phyloP scores from a whole-genome alignment of 345 rosid genomes.

The Salix suchowensis region DNA sequence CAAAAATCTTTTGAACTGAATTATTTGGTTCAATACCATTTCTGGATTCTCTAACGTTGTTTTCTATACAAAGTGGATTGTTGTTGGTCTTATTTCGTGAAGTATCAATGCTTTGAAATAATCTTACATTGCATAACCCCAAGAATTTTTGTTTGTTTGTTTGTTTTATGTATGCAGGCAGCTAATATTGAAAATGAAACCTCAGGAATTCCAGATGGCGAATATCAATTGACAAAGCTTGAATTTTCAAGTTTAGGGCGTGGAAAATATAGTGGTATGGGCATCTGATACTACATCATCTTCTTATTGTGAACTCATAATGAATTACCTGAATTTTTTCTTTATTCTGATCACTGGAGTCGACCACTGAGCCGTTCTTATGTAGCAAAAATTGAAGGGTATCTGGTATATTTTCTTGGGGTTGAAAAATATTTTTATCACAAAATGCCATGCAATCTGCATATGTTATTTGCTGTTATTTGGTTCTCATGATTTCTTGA shows the following conservation, averaged over 20 bases:
- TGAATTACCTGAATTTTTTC: background rate
- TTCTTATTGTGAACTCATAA: background rate
- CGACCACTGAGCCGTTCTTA: background rate
- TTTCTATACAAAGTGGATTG: background rate
- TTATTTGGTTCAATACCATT: background rate
- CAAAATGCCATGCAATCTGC: background rate
- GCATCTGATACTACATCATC: slow-evolving; percentile 14
- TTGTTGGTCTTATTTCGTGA: background rate
- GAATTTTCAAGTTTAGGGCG: slow-evolving; percentile 62
- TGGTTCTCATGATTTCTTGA: background rate
- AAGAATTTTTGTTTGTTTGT: background rate
- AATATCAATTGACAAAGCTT: slow-evolving; percentile 62
- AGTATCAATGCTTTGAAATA: background rate
- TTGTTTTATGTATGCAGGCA: slow-evolving; percentile 45
- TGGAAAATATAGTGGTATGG: slow-evolving; percentile 79
- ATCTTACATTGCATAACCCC: background rate
- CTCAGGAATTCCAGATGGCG: slow-evolving; percentile 59
- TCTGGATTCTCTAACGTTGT: background rate
- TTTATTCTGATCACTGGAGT: background rate
- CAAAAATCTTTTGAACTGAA: background rate
- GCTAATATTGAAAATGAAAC: slow-evolving; percentile 79
- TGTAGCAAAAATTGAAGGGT: background rate
- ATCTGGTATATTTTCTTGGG: background rate
- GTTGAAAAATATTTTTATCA: background rate
- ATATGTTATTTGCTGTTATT: background rate